These are phyloP conservation scores for Fusarium mundagurra DNA, from an alignment of 2,329 filamentous ascomycete species.

Conservation along the genomic window DNA sequence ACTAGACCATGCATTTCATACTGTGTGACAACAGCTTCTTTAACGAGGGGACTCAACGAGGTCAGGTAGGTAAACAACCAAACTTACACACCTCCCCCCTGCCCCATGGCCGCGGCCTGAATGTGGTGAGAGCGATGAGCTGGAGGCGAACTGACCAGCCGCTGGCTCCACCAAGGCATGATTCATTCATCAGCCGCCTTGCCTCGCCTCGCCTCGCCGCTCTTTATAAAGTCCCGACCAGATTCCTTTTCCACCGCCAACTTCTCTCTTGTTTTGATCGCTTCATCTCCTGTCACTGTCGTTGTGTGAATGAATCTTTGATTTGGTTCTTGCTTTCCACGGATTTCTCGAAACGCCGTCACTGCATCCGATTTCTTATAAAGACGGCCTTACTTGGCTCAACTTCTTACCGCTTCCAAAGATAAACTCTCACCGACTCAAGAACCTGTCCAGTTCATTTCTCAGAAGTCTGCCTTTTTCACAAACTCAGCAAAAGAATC, in stretches of 20 bases:
- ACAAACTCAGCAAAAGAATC: conserved; percentile 6
- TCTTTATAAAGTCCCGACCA: conserved; percentile 40
- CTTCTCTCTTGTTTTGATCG: conserved; percentile 9
- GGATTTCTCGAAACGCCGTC: conserved; percentile 25
- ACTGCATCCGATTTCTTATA: conserved; percentile 10
- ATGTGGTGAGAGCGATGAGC: conserved; percentile 34
- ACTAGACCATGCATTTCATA: conserved; percentile 18
- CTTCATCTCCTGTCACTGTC: conserved; percentile 24
- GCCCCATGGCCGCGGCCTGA: conserved; percentile 16
- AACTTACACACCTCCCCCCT: conserved; percentile 23
- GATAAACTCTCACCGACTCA: conserved; percentile 24
- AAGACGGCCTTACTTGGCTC: not conserved
- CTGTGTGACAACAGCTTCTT: conserved; percentile 31
- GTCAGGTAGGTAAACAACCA: conserved; percentile 27
- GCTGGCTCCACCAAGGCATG: conserved; percentile 42
- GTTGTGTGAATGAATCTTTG: conserved; percentile 30
- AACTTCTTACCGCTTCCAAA: conserved; percentile 20
- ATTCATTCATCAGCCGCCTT: conserved; percentile 46
- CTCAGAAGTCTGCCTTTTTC: not conserved
- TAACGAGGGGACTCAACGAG: not conserved
- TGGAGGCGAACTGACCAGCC: conserved; percentile 42
- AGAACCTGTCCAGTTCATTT: conserved; percentile 4
- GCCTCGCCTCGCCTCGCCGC: conserved; percentile 22
- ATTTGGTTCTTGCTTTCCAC: conserved; percentile 26
- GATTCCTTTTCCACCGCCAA: conserved; percentile 7